Evolutionary conservation across 2,329 filamentous ascomycete genomes (phyloP), one percentile per base, ranked within the genome.

Genomic region (Zasmidium cellare): DNA sequence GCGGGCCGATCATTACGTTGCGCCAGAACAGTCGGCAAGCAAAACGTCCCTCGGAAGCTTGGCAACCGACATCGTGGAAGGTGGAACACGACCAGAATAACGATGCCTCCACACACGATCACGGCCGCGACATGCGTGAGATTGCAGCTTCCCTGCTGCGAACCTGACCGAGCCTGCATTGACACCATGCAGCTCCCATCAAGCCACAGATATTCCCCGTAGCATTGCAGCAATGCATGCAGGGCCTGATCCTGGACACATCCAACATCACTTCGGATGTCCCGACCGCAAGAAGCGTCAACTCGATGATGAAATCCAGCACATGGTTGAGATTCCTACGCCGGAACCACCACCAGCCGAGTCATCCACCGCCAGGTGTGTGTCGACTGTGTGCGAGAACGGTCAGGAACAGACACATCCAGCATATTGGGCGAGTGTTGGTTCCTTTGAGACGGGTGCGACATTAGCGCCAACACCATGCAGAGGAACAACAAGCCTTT

Each of bases 401-500:
- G 35, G 35, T 41, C 35, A n/a, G 7, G 12, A n/a, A n/a, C n/a
- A n/a, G n/a, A n/a, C n/a, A n/a, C 16, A 16, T 41, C 35, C 7
- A 41, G 35, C 35, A 41, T 14, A 9, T 14, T 41, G 35, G 35
- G 5, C 35, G 35, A 41, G 35, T 16, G 35, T 14, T 41, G 35
- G 35, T n/a, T 41, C 12, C 35, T 41, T 14, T 41, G n/a, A 41
- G 35, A 41, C 35, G 3, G 16, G 7, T 41, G 35, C 35, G 7
- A 14, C 35, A 6, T 41, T 41, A 41, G 46, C 46, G 46, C 45
- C 45, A 22, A 24, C 45, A 47, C 11, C 9, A 49, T 23, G 46
- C 46, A 28, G 25, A 49, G 46, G 46, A 49, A 28, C 22, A 49
- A 49, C 46, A 49, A 49, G 46, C 46, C 23, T 49, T 49, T 41